Evolutionary conservation across 306 rosid genomes (phyloP).

Genomic region (Fragaria nilgerrensis): DNA sequence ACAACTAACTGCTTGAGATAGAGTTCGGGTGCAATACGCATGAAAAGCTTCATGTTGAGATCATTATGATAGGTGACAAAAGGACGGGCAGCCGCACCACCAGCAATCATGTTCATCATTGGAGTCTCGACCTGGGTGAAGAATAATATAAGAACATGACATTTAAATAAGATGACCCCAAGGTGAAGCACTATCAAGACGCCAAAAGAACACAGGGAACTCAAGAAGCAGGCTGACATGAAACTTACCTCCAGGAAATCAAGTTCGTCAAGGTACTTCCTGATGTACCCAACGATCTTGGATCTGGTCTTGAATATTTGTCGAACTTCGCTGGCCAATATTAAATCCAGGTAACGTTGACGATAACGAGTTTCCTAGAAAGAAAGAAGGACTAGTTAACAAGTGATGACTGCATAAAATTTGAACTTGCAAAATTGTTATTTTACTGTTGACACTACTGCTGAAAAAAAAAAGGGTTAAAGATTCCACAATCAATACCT

Average conservation of each 20-base stretch:
- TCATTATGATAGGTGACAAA: constrained; percentile 92
- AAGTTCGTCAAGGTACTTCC: constrained; percentile 66
- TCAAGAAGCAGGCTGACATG: neutral
- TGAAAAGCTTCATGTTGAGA: constrained; percentile 74
- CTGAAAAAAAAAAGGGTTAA: neutral
- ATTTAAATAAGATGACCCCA: neutral
- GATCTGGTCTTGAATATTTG: constrained; percentile 80
- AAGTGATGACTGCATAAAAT: neutral
- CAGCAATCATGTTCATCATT: constrained; percentile 97
- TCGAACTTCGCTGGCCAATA: constrained; percentile 77
- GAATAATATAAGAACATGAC: constrained; percentile 9
- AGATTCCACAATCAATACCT: constrained; percentile 32
- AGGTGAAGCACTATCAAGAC: neutral
- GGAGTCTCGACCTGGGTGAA: constrained; percentile 87
- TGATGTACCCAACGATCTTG: constrained; percentile 57
- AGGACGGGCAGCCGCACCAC: constrained; percentile 97
- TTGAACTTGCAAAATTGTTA: neutral
- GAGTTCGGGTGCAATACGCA: constrained; percentile 96
- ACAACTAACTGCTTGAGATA: constrained; percentile 89
- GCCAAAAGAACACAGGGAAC: neutral
- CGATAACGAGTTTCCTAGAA: constrained; percentile 90
- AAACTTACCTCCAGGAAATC: constrained; percentile 88
- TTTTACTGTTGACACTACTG: neutral
- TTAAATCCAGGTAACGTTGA: constrained; percentile 83
- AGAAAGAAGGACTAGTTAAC: neutral